A percentile compares a stretch with the other conserved stretches of the same genome.
phyloP scores from a whole-genome alignment of 352 stramenopile genomes.

The Pythium scleroteichum region DNA sequence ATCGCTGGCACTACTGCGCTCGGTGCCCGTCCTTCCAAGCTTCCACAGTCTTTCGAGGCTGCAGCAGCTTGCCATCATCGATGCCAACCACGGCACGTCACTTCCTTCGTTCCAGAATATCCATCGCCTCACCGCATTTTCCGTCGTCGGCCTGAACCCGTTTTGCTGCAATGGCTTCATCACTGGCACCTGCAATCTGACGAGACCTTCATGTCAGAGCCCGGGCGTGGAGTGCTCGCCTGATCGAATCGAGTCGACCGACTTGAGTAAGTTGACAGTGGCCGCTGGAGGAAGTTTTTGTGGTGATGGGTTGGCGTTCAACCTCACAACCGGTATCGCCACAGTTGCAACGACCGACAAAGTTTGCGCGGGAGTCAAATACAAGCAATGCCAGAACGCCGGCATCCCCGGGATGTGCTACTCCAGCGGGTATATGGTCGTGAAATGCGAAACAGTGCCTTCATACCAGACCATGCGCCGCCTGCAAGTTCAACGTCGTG shows the following conservation, averaged over 20 bases:
- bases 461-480: too few relatives aligned
- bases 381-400: conserved; percentile 15
- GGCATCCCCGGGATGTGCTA: conserved; percentile 21
- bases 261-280: background rate
- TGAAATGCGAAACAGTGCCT: conserved; percentile 11
- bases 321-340: too few relatives aligned
- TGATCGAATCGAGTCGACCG: background rate
- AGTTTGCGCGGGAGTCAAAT: conserved; percentile 19
- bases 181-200: conserved; percentile 9
- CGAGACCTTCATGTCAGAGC: background rate
- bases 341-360: conserved; percentile 13
- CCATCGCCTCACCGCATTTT: background rate
- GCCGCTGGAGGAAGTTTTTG: background rate
- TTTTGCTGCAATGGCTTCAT: conserved; percentile 30
- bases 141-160: background rate
- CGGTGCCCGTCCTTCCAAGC: conserved; percentile 14
- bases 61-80: conserved; percentile 7
- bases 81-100: background rate
- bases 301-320: background rate
- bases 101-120: conserved; percentile 6
- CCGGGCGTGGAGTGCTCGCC: background rate
- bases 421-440: conserved; percentile 2
- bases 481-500: conserved; percentile 16
- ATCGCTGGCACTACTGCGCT: conserved; percentile 7
- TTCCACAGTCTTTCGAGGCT: conserved; percentile 5